Percentiles rank a stretch among this genome's conserved stretches.
Evolutionary conservation across 1,284 basidiomycete genomes (phyloP).

Genomic region (Cutaneotrichosporon cavernicola): DNA sequence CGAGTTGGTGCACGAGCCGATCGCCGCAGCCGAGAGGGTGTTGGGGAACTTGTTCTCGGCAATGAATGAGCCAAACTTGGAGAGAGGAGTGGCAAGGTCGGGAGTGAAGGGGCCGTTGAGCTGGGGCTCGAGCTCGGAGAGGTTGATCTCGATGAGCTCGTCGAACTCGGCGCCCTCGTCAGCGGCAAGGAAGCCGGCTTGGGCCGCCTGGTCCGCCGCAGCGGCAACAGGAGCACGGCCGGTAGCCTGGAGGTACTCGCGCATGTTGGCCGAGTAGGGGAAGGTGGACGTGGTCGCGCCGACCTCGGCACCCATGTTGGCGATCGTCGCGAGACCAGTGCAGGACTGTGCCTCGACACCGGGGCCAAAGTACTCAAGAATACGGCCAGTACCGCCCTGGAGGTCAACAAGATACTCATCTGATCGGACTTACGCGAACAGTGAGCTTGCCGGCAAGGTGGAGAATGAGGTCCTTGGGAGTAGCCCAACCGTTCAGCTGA

Average conservation of each 20-base stretch:
- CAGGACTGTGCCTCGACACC: constrained; percentile 88
- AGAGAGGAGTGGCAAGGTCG: constrained; percentile 93
- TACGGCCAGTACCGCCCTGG: constrained; percentile 90
- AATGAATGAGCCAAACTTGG: constrained; percentile 79
- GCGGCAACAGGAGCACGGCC: constrained; percentile 81
- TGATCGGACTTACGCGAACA: constrained; percentile 66
- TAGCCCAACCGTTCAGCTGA: constrained; percentile 84
- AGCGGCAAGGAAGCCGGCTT: constrained; percentile 72
- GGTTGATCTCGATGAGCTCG: constrained; percentile 87
- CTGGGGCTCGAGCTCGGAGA: constrained; percentile 88
- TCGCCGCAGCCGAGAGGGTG: constrained; percentile 83
- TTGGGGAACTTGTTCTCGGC: constrained; percentile 87
- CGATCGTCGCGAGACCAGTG: constrained; percentile 90
- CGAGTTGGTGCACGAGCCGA: constrained; percentile 97
- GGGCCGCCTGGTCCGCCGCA: constrained; percentile 82
- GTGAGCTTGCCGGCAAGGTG: constrained; percentile 92
- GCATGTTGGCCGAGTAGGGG: constrained; percentile 90
- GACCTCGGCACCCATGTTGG: constrained; percentile 99
- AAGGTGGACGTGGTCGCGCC: constrained; percentile 98
- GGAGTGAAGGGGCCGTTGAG: constrained; percentile 99
- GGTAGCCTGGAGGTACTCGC: constrained; percentile 83
- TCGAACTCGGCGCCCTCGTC: constrained; percentile 95
- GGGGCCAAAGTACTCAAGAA: constrained; percentile 97
- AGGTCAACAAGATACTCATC: background rate
- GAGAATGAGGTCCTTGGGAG: constrained; percentile 94